Percentiles rank a stretch among this genome's conserved stretches.
Conservation (phyloP, 345 rosid species). For the Pugionium cornutum region DNA sequence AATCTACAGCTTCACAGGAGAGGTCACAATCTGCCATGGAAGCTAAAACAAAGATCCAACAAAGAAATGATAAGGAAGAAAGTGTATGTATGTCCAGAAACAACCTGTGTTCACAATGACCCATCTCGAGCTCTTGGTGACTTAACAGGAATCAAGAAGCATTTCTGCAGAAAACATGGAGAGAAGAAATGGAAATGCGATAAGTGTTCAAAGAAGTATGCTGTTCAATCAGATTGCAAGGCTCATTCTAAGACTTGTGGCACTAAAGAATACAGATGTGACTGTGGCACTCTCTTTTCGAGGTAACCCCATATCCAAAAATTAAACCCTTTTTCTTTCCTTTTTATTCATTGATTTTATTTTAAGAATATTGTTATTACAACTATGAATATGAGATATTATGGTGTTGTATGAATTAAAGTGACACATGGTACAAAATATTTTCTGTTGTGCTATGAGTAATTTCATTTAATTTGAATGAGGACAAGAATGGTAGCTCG, state of each 20-base stretch:
- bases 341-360: background rate
- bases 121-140: constrained; percentile 94
- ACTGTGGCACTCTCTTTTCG: constrained; percentile 91
- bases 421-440: constrained; percentile 41
- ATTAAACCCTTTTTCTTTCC: background rate
- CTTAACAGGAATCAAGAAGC: constrained; percentile 96
- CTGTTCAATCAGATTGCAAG: constrained; percentile 97
- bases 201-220: constrained; percentile 86
- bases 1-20: constrained; percentile 81
- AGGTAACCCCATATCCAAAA: constrained; percentile 47
- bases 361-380: constrained; percentile 16
- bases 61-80: constrained; percentile 56
- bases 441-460: constrained; percentile 38
- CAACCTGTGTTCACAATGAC: constrained; percentile 81
- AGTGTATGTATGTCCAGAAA: constrained; percentile 71
- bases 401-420: constrained; percentile 28
- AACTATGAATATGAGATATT: constrained; percentile 16
- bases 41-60: constrained; percentile 77
- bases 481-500: constrained; percentile 41
- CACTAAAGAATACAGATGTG: constrained; percentile 91
- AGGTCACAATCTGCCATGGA: constrained; percentile 94
- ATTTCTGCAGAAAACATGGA: constrained; percentile 87
- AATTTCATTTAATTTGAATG: constrained; percentile 40
- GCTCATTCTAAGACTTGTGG: constrained; percentile 97
- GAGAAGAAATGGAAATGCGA: constrained; percentile 98